Conservation (phyloP, 768 basidiomycete genomes). For the Hericium rajendrae region DNA sequence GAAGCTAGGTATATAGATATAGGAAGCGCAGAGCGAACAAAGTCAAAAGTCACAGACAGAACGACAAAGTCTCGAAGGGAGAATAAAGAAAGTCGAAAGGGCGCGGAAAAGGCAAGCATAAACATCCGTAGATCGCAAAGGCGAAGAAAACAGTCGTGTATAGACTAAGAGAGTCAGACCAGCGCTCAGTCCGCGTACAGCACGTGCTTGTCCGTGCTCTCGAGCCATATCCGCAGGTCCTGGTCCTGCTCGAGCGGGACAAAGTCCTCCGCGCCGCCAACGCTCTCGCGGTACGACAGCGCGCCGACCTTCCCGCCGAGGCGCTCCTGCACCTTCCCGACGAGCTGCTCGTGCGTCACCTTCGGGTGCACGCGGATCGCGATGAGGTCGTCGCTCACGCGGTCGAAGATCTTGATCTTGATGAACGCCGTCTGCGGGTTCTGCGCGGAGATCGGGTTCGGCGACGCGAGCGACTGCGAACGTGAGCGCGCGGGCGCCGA, state of each 20-base stretch:
- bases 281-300: constrained; percentile 69
- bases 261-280: constrained; percentile 53
- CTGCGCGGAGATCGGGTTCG: constrained; percentile 64
- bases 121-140: neutral
- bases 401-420: constrained; percentile 98
- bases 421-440: constrained; percentile 83
- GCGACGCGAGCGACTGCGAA: constrained; percentile 43
- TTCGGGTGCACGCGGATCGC: constrained; percentile 94
- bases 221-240: constrained; percentile 65
- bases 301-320: constrained; percentile 62
- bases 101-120: neutral
- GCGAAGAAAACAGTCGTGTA: neutral
- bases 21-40: neutral
- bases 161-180: neutral
- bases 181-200: constrained; percentile 59
- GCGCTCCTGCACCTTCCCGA: constrained; percentile 86
- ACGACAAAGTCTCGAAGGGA: neutral
- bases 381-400: constrained; percentile 87
- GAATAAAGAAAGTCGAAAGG: neutral
- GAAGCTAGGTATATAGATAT: neutral
- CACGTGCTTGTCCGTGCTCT: constrained; percentile 72
- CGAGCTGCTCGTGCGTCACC: constrained; percentile 76
- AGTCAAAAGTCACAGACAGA: neutral
- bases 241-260: constrained; percentile 54
- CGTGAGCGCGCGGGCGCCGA: constrained; percentile 34